Evolutionary conservation across 208 protist species (phyloP).

Genomic region (Leishmania major): DNA sequence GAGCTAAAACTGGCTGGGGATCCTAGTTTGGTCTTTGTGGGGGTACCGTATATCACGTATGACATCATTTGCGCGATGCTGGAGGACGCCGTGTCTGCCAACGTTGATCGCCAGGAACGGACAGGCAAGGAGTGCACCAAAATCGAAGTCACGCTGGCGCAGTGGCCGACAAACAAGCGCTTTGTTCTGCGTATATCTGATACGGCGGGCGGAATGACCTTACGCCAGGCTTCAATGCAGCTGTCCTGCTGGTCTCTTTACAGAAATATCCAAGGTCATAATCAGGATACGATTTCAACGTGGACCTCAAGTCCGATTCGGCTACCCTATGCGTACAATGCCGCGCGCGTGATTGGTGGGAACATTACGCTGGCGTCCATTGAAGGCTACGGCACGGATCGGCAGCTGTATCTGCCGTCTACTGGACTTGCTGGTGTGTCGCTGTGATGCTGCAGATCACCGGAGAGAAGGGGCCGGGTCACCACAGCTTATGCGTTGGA

Average conservation of each 20-base stretch:
- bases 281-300: slow-evolving; percentile 21
- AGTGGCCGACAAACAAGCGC: slow-evolving; percentile 42
- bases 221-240: slow-evolving; percentile 34
- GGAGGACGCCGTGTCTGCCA: slow-evolving; percentile 62
- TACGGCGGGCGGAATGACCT: slow-evolving; percentile 65
- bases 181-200: slow-evolving; percentile 70
- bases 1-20: slow-evolving; percentile 55
- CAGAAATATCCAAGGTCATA: slow-evolving; percentile 29
- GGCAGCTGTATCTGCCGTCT: slow-evolving; percentile 59
- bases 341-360: slow-evolving; percentile 53
- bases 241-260: slow-evolving; percentile 65
- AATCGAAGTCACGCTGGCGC: slow-evolving; percentile 62
- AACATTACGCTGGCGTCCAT: slow-evolving; percentile 63
- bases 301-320: slow-evolving; percentile 73
- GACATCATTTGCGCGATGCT: slow-evolving; percentile 76
- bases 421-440: slow-evolving; percentile 35
- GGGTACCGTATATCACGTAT: slow-evolving; percentile 69
- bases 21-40: slow-evolving; percentile 46
- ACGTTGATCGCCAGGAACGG: slow-evolving; percentile 54
- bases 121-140: slow-evolving; percentile 51
- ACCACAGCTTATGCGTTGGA: background rate
- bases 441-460: slow-evolving; percentile 5
- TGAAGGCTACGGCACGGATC: slow-evolving; percentile 77
- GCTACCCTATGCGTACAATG: slow-evolving; percentile 62
- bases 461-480: background rate